These are phyloP conservation scores for Diatrype stigma DNA, from an alignment of 2,329 filamentous ascomycete species.

Conservation along the genomic window DNA sequence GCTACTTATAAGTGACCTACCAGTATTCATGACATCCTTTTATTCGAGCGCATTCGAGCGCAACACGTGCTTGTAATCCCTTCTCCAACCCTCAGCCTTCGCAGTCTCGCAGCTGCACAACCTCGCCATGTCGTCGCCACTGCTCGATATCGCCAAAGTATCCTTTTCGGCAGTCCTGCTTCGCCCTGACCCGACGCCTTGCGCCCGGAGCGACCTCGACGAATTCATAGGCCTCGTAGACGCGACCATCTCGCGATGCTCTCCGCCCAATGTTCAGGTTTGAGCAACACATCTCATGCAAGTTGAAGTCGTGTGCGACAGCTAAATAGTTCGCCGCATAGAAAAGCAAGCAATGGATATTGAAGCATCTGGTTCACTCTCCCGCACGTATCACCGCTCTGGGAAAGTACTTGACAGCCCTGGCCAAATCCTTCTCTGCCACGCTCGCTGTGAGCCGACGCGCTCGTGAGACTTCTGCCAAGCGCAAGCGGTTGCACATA, in stretches of 20 bases:
- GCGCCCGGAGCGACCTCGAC: slow-evolving; percentile 65
- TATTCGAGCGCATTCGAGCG: too few relatives aligned
- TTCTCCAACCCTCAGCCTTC: not conserved
- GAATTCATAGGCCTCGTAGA: slow-evolving; percentile 64
- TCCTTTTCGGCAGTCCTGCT: slow-evolving; percentile 71
- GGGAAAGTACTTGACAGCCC: slow-evolving; percentile 69
- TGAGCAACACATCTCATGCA: slow-evolving; percentile 48
- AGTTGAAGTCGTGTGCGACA: slow-evolving; percentile 29
- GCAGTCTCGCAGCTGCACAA: not conserved
- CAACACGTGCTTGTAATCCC: not conserved
- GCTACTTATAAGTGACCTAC: too few relatives aligned
- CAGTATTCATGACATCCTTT: not conserved
- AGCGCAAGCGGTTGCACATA: slow-evolving; percentile 68
- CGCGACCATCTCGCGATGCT: slow-evolving; percentile 65
- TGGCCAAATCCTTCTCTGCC: slow-evolving; percentile 55
- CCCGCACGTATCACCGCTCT: slow-evolving; percentile 60
- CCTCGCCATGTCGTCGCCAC: slow-evolving; percentile 57
- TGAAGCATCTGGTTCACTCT: slow-evolving; percentile 67
- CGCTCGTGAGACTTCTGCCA: slow-evolving; percentile 49
- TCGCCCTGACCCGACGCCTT: slow-evolving; percentile 66
- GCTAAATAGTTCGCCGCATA: slow-evolving; percentile 42
- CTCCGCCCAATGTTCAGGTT: slow-evolving; percentile 83
- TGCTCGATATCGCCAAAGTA: slow-evolving; percentile 74
- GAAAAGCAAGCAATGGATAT: slow-evolving; percentile 86
- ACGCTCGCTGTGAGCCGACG: slow-evolving; percentile 28